phyloP scores from a whole-genome alignment of 2,329 filamentous ascomycete genomes.

The Diaporthe citri region DNA sequence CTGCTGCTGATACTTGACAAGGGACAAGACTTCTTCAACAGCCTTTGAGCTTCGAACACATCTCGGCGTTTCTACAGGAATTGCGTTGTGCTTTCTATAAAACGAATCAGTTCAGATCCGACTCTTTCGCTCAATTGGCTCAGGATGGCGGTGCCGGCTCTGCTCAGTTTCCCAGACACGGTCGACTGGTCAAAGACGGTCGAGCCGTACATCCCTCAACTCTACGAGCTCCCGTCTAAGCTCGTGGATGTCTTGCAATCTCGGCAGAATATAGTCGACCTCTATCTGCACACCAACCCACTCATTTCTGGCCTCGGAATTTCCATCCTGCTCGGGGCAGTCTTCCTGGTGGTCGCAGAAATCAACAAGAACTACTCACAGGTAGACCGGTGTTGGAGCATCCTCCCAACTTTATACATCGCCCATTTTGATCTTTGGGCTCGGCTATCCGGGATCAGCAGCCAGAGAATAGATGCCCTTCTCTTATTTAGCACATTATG shows the following conservation, averaged over 20 bases:
- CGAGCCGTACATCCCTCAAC: constrained; percentile 78
- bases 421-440: constrained; percentile 88
- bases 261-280: constrained; percentile 71
- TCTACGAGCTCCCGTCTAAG: constrained; percentile 77
- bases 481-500: constrained; percentile 79
- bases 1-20: background rate
- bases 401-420: constrained; percentile 89
- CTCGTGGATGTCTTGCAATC: constrained; percentile 71
- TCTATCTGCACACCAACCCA: constrained; percentile 90
- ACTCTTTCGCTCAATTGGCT: background rate
- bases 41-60: background rate
- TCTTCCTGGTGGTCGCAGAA: constrained; percentile 84
- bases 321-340: constrained; percentile 75
- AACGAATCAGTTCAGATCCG: background rate
- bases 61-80: background rate
- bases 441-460: constrained; percentile 77
- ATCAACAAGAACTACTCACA: constrained; percentile 97
- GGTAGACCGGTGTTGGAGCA: constrained; percentile 91
- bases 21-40: background rate
- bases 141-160: constrained; percentile 77
- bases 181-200: constrained; percentile 82
- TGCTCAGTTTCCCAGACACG: constrained; percentile 80
- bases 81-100: background rate
- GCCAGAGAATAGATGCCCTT: constrained; percentile 78
- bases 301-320: constrained; percentile 80